phyloP scores from a whole-genome alignment of 352 stramenopile genomes.

The Globisporangium uncinulatum region DNA sequence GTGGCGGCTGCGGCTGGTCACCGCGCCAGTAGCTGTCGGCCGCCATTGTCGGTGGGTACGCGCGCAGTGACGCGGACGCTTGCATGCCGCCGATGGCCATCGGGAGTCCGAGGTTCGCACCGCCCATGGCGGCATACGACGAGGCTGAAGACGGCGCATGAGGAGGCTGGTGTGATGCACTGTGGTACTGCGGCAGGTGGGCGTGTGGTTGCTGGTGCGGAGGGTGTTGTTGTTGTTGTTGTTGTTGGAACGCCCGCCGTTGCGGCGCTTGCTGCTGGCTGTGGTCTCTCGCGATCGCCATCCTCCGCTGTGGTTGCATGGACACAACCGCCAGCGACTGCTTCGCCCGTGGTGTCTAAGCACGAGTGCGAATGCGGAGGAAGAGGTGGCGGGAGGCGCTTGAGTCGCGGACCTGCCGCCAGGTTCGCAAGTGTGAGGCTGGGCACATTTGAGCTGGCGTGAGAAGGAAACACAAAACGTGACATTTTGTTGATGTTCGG shows the following conservation, averaged over 20 bases:
- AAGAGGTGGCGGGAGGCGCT: not conserved
- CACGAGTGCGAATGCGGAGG: not conserved
- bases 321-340: no score
- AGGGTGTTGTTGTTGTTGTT: slow-evolving; percentile 8
- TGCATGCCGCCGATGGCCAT: slow-evolving; percentile 28
- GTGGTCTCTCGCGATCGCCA: slow-evolving; percentile 9
- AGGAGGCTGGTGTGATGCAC: not conserved
- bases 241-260: slow-evolving; percentile 2
- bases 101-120: slow-evolving; percentile 10
- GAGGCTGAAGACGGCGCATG: slow-evolving; percentile 4
- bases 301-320: slow-evolving; percentile 10
- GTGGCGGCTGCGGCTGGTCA: not conserved
- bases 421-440: no score
- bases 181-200: not conserved
- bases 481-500: no score
- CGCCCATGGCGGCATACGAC: slow-evolving; percentile 19
- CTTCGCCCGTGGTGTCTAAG: not conserved
- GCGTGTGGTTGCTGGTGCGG: slow-evolving; percentile 2
- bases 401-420: no score
- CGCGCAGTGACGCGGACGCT: slow-evolving; percentile 19
- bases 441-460: no score
- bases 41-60: slow-evolving; percentile 12
- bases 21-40: slow-evolving; percentile 12
- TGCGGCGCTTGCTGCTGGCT: slow-evolving; percentile 3
- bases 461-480: no score